Base-by-base conservation (phyloP, 495 filamentous ascomycete genomes). In the Chaetomidium leptoderma region DNA sequence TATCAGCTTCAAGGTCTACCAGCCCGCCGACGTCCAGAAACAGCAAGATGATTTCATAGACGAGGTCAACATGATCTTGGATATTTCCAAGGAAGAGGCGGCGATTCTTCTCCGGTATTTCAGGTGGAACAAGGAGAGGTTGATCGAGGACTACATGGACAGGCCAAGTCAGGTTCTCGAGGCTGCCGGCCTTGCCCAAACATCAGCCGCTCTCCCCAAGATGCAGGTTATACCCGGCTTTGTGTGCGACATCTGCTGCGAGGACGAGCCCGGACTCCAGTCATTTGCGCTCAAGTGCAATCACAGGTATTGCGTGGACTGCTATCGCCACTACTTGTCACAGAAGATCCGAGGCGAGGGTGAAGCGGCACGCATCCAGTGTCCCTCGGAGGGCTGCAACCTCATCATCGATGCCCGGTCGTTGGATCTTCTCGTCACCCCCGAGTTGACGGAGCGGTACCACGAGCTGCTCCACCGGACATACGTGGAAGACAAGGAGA, bases 61-160 rank as follows among this genome's bases (percentile, higher is more conserved):
- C 64, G 92, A 96, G 66, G 89, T 96, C 30, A 89, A 91, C 50
- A 84, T 83, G 74, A 91, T 98, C 53, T 77, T 97, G 3, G 87
- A 90, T 16, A 81, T 96, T 63, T 84, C 88, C 10, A 86, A 90
- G 63, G 93, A 96, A 74, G 86, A 89, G 53, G 83, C 85, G 0
- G 95, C 91, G 2, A 96, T 98, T 37, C 76, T 98, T 10, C 76
- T 98, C 46, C 87, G 93, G 46, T 83, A 90, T 69, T 87, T 87
- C 45, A 81, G 90, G 63, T 98, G 93, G 93, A 96, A 96, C 70
- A 92, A 95, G 67, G 93, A 98, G 67, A 83, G 89, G 33, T 71
- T 98, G 60, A 92, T 97, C 32, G 93, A 97, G 60, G 83, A 87
- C 40, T 97, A 96, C 66, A 96, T 97, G 91, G 92, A 97, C 50